Percentiles rank a stretch among this genome's conserved stretches.
These are phyloP conservation scores for Hypholoma sublateritium DNA, from an alignment of 768 basidiomycete species.

Conservation along the genomic window DNA sequence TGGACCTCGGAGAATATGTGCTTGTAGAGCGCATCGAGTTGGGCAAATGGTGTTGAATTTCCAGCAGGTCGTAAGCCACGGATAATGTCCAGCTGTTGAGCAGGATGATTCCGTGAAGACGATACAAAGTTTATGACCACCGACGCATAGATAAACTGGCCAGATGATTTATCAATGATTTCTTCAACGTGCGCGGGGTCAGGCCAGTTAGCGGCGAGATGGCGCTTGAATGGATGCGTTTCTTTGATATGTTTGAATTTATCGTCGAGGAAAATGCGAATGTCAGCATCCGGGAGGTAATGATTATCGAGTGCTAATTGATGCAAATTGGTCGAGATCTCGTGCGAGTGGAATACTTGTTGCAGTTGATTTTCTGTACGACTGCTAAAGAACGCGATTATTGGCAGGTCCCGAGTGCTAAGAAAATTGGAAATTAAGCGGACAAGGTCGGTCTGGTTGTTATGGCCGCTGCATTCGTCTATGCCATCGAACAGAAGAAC, in stretches of 20 bases:
- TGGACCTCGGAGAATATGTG: background rate
- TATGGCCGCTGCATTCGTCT: slow-evolving; percentile 20
- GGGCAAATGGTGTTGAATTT: background rate
- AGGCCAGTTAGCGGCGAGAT: background rate
- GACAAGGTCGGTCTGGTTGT: background rate
- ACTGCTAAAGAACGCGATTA: background rate
- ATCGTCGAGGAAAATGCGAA: background rate
- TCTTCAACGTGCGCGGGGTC: background rate
- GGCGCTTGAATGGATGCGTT: background rate
- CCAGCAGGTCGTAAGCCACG: background rate
- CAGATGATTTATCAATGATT: slow-evolving; percentile 2
- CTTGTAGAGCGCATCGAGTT: slow-evolving; percentile 4
- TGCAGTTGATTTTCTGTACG: background rate
- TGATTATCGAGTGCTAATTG: background rate
- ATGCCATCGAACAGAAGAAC: slow-evolving; percentile 21
- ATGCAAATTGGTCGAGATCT: background rate
- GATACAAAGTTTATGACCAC: slow-evolving; percentile 2
- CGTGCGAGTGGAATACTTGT: background rate
- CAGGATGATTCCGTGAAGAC: background rate
- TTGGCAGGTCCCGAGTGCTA: background rate
- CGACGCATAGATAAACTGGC: slow-evolving; percentile 8
- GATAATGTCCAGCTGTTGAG: background rate
- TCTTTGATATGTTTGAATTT: slow-evolving; percentile 3
- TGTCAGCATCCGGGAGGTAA: slow-evolving; percentile 2
- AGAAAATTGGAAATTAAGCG: background rate